Base-by-base conservation (phyloP, 257 asterid species). In the Cinchona pubescens region DNA sequence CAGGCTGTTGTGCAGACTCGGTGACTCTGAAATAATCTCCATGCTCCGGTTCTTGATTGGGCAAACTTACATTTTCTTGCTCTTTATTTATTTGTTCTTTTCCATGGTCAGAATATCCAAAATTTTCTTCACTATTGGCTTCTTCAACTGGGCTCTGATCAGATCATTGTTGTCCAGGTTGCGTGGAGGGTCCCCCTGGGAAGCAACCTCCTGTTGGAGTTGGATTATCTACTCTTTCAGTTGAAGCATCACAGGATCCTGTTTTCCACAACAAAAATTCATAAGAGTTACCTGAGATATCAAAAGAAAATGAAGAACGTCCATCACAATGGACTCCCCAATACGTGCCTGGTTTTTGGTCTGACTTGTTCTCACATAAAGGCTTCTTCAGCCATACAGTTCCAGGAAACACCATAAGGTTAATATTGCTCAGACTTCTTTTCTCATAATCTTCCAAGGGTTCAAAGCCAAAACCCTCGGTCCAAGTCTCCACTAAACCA, bases 371-470 rank as follows among this genome's bases (percentile, higher is more conserved):
- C 48, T 79, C 82, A 67, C 67, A 84, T 78, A 92, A 56, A 51
- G 71, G 71, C 85, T 91, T 95, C 89, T 87, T 90, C 81, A 95
- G 82, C 97, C 97, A 92, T 55, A 92, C 86, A 1, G 96, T 73
- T 71, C 97, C 97, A 23, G 97, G 98, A 78, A 95, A 95, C 58
- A 95, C 98, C 98, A 92, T 92, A 29, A 95, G 88, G 86, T 86
- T 94, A 75, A 82, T 75, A 79, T 85, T 76, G 80, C 96, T 89
- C 37, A 94, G 83, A 68, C 86, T 80, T 65, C 34, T 87, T 78
- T 69, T 90, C 81, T 94, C 99, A 11, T 83, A 77, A 69, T 89
- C 97, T 81, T 86, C 90, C 87, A 95, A 79, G 66, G 78, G 91
- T 75, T 82, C 75, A 82, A 95, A 95, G 70, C 97, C 99, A 73